Evolutionary conservation across 805 yeast genomes (phyloP).

Genomic region (Teunomyces barrocoloradensis): DNA sequence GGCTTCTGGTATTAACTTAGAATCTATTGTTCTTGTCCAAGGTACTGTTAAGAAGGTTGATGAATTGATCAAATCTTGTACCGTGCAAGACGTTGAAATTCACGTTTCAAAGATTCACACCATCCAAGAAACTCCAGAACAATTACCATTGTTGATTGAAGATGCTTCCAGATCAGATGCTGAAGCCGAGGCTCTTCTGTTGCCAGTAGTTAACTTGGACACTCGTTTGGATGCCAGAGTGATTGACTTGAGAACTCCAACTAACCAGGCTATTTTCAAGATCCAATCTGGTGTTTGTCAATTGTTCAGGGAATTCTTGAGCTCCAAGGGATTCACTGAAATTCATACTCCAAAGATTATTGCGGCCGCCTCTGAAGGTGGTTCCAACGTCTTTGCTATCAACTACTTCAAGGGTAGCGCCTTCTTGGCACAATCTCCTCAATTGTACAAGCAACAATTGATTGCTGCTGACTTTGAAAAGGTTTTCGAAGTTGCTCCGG

Average conservation of each 20-base stretch:
- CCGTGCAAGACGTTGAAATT: slow-evolving; percentile 88
- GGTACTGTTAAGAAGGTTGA: slow-evolving; percentile 83
- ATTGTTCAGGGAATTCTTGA: slow-evolving; percentile 85
- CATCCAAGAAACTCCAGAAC: slow-evolving; percentile 85
- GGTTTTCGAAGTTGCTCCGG: slow-evolving; percentile 96
- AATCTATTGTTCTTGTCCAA: slow-evolving; percentile 86
- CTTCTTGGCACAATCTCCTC: slow-evolving; percentile 96
- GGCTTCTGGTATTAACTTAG: slow-evolving; percentile 82
- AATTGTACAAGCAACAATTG: slow-evolving; percentile 94
- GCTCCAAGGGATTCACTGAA: slow-evolving; percentile 70
- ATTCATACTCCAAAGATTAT: slow-evolving; percentile 94
- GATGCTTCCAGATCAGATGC: slow-evolving; percentile 95
- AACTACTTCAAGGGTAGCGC: slow-evolving; percentile 91
- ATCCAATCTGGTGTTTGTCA: slow-evolving; percentile 87
- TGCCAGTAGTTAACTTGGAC: slow-evolving; percentile 94
- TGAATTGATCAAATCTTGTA: slow-evolving; percentile 84
- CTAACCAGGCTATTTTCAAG: slow-evolving; percentile 96
- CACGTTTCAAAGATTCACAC: slow-evolving; percentile 70
- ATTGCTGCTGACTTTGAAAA: slow-evolving; percentile 97
- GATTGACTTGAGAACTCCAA: slow-evolving; percentile 92
- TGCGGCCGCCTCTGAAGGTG: slow-evolving; percentile 97
- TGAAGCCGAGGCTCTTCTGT: slow-evolving; percentile 86
- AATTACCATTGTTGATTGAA: slow-evolving; percentile 90
- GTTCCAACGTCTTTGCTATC: slow-evolving; percentile 93
- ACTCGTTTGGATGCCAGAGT: slow-evolving; percentile 94